Evolutionary conservation across 352 stramenopile species (phyloP).

Genomic region (Pythium rishiriense): DNA sequence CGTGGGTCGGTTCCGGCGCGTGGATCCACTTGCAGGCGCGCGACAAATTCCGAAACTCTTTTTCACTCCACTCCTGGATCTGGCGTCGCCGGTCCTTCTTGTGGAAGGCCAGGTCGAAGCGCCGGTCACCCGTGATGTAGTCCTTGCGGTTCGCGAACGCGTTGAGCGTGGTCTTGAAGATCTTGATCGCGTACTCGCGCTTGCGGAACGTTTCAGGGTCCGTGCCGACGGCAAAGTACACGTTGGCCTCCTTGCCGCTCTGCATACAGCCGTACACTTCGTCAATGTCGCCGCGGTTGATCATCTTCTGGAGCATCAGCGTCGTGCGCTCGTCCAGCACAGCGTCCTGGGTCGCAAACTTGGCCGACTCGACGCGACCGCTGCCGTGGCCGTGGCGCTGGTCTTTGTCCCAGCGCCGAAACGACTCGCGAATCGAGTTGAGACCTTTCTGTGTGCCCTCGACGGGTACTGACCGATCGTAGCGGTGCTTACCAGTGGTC

Average conservation of each 20-base stretch:
- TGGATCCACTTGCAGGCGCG: conserved; percentile 54
- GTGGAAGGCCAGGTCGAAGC: conserved; percentile 75
- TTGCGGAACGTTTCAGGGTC: conserved; percentile 40
- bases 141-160: conserved; percentile 81
- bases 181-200: conserved; percentile 60
- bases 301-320: conserved; percentile 30
- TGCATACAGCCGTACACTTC: conserved; percentile 76
- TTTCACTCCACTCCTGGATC: conserved; percentile 76
- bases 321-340: conserved; percentile 80
- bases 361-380: conserved; percentile 48
- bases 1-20: conserved; percentile 40
- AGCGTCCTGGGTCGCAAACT: conserved; percentile 63
- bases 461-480: conserved; percentile 35
- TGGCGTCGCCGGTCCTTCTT: conserved; percentile 67
- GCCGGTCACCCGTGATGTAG: conserved; percentile 81
- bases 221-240: conserved; percentile 70
- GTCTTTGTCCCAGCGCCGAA: conserved; percentile 54
- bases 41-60: conserved; percentile 68
- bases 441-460: conserved; percentile 40
- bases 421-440: conserved; percentile 56
- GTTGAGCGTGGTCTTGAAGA: conserved; percentile 85
- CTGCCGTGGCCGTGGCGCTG: conserved; percentile 53
- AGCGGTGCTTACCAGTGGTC: conserved; percentile 21
- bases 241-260: conserved; percentile 81
- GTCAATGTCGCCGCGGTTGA: conserved; percentile 53